These are phyloP conservation scores for Trichosporon inkin DNA, from an alignment of 1,284 basidiomycete genomes.

Conservation along the genomic window DNA sequence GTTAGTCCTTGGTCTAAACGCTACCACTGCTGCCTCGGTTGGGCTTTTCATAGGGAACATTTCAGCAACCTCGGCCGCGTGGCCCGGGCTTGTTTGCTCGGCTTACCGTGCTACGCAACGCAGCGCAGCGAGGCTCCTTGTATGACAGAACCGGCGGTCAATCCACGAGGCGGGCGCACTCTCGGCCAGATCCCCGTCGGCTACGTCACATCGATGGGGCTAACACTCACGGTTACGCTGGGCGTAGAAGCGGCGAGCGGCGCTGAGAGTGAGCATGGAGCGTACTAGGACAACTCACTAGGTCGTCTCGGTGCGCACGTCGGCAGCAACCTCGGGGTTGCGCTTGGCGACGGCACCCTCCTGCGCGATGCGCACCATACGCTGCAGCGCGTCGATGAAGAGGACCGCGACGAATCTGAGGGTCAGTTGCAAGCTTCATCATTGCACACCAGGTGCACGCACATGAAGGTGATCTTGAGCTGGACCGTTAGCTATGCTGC, in stretches of 20 bases:
- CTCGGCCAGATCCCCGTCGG: neutral
- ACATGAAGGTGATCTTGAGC: constrained; percentile 94
- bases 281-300: constrained; percentile 51
- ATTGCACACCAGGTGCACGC: constrained; percentile 28
- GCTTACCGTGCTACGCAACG: too few species aligned
- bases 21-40: too few species aligned
- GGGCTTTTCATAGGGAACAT: too few species aligned
- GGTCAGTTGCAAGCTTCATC: neutral
- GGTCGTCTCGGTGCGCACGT: constrained; percentile 75
- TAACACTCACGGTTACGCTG: constrained; percentile 57
- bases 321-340: constrained; percentile 56
- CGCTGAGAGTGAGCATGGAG: constrained; percentile 25
- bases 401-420: constrained; percentile 73
- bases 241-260: constrained; percentile 84
- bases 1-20: neutral
- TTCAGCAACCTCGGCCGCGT: too few species aligned
- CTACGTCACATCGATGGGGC: neutral
- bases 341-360: constrained; percentile 63
- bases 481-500: constrained; percentile 25
- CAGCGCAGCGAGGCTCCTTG: too few species aligned
- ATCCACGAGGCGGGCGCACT: neutral
- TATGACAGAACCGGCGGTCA: neutral
- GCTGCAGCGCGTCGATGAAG: constrained; percentile 75
- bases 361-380: constrained; percentile 78
- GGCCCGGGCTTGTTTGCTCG: too few species aligned